These are phyloP conservation scores for Kluyveromyces aestuarii DNA, from an alignment of 805 yeast species.

Conservation along the genomic window DNA sequence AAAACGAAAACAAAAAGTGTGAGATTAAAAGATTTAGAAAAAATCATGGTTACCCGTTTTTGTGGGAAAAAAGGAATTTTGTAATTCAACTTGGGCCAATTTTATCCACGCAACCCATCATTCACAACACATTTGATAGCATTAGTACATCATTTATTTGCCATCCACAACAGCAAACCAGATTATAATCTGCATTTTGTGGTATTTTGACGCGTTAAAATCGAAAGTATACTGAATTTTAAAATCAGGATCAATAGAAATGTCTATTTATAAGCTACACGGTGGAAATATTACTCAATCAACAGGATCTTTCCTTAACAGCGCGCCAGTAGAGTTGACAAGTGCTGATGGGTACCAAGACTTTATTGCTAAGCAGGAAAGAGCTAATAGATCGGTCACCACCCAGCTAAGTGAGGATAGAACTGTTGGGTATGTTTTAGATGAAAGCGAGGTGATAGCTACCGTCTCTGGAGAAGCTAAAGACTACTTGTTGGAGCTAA, in stretches of 20 bases:
- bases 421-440: slow-evolving; percentile 29
- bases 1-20: not conserved
- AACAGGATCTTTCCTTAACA: slow-evolving; percentile 24
- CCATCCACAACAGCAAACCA: too few relatives aligned
- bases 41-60: not conserved
- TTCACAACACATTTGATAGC: too few relatives aligned
- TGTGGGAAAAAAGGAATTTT: not conserved
- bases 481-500: slow-evolving; percentile 21
- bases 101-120: not conserved
- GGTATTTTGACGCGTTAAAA: not conserved
- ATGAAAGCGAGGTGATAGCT: slow-evolving; percentile 30
- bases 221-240: not conserved
- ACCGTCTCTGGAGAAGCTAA: slow-evolving; percentile 32
- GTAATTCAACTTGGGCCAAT: not conserved
- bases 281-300: slow-evolving; percentile 19
- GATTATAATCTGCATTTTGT: not conserved
- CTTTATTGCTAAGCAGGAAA: slow-evolving; percentile 29
- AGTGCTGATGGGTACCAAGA: slow-evolving; percentile 33
- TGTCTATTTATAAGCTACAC: slow-evolving; percentile 15
- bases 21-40: not conserved
- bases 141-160: too few relatives aligned
- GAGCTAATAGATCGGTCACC: slow-evolving; percentile 23
- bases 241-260: not conserved
- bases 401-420: slow-evolving; percentile 31
- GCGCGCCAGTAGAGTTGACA: slow-evolving; percentile 34